Evolutionary conservation across 768 basidiomycete genomes (phyloP), one percentile per base, ranked within the genome.

Genomic region (Cubamyces lactineus): DNA sequence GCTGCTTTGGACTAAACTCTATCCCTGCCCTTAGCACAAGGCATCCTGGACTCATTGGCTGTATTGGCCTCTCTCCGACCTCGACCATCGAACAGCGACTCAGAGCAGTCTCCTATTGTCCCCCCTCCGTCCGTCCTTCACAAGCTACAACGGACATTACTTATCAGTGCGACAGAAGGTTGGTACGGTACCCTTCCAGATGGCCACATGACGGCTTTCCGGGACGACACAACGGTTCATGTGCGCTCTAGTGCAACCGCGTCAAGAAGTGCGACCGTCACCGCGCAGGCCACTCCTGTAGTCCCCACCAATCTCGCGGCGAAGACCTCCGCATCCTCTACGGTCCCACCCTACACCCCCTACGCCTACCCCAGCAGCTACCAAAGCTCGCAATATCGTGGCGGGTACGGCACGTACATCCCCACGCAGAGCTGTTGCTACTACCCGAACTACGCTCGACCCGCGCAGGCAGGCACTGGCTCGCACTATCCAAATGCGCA

Each of bases 111-210:
- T 1, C 79, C 86, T 1, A 76, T 94, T 38, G 68, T 86, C 9
- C 92, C 92, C 3, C 80, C 90, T 0, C 73, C 87, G 9, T 75
- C 84, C 26, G 74, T 85, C 58, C 81, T 94, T n/a, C 88, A 82
- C 65, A 86, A 82, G 68, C 79, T 94, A 2, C 88, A 91, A 67
- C 84, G 80, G 21, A 88, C 89, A 1, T 77, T 94, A 2, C 88
- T 86, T 1, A 70, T 82, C 24, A 79, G 80, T 9, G 80, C 87
- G 16, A 77, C 84, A 2, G 76, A 78, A 59, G 88, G 90, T 21
- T 94, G 91, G 91, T 77, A 85, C 66, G 91, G 91, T 39, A 92
- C 86, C 2, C 80, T 93, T 3, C 84, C 87, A 12, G 69, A 84
- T 12, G 76, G 80, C 49, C 79, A 80, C 24, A 61, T 82, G 11